phyloP scores from a whole-genome alignment of 208 protist species.

The Vickermania ingenoplastis region DNA sequence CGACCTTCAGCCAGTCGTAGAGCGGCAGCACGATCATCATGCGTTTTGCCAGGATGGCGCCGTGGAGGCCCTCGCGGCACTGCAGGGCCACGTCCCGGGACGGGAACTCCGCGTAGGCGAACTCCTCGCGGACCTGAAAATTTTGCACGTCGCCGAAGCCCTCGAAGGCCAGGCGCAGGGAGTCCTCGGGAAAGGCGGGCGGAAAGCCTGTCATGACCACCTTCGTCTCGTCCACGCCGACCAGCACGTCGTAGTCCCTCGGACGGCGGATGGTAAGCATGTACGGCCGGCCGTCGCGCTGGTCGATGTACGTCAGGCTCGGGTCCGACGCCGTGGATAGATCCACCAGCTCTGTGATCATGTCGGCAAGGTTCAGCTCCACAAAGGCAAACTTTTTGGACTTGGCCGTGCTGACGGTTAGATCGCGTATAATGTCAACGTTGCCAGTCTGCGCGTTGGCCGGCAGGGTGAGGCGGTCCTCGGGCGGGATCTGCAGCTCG shows the following conservation, averaged over 20 bases:
- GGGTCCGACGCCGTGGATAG: constrained; percentile 24
- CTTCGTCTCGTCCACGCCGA: constrained; percentile 42
- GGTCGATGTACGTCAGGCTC: constrained; percentile 38
- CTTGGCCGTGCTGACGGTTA: constrained; percentile 41
- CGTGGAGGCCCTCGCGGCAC: constrained; percentile 64
- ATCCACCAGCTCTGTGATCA: constrained; percentile 72
- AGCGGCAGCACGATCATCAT: constrained; percentile 55
- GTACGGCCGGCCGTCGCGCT: constrained; percentile 35
- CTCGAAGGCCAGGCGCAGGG: constrained; percentile 46
- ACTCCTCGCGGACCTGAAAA: constrained; percentile 58
- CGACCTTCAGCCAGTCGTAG: constrained; percentile 68
- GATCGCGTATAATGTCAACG: constrained; percentile 50
- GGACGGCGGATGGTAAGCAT: constrained; percentile 59
- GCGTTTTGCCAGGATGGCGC: constrained; percentile 46
- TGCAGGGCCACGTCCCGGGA: constrained; percentile 38
- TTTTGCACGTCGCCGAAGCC: constrained; percentile 40
- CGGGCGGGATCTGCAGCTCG: constrained; percentile 13
- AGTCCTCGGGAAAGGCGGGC: constrained; percentile 33
- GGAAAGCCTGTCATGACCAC: constrained; percentile 77
- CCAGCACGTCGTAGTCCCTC: constrained; percentile 45
- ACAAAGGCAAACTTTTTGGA: constrained; percentile 77
- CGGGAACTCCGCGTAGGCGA: constrained; percentile 71
- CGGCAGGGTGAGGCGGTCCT: constrained; percentile 49
- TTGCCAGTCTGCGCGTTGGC: constrained; percentile 37
- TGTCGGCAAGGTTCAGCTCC: constrained; percentile 66